Conservation (phyloP, 2,329 filamentous ascomycete species). For the Colletotrichum tamarilloi region DNA sequence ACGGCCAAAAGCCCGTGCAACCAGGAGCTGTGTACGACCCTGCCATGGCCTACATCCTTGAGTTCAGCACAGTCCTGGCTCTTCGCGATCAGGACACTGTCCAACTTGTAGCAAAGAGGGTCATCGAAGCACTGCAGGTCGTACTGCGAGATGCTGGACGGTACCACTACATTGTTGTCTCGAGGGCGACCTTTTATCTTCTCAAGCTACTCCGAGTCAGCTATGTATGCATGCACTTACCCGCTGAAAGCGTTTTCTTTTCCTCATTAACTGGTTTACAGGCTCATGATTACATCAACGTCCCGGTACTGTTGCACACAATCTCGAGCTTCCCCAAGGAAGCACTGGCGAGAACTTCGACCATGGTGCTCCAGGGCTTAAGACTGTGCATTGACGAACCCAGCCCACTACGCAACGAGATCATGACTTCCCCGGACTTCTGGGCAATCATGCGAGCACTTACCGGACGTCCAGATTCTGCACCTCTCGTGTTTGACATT, state of each 20-base stretch:
- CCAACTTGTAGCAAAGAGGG: conserved; percentile 77
- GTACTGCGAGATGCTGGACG: conserved; percentile 83
- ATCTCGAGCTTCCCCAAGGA: conserved; percentile 89
- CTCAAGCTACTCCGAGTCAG: conserved; percentile 84
- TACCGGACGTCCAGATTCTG: conserved; percentile 75
- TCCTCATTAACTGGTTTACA: conserved; percentile 45
- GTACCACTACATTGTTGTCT: conserved; percentile 85
- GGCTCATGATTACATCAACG: conserved; percentile 91
- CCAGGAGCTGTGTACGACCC: conserved; percentile 82
- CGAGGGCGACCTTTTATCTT: conserved; percentile 87
- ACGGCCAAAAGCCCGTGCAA: conserved; percentile 65
- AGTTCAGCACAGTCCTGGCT: conserved; percentile 86
- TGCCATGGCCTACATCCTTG: conserved; percentile 87
- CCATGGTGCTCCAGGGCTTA: conserved; percentile 82
- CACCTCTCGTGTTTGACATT: conserved; percentile 86
- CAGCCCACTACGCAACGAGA: conserved; percentile 84
- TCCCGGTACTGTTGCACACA: conserved; percentile 89
- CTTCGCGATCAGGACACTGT: conserved; percentile 81
- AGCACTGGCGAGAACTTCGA: conserved; percentile 78
- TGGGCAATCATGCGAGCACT: conserved; percentile 90
- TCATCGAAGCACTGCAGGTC: conserved; percentile 83
- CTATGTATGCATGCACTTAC: conserved; percentile 71
- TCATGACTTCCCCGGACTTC: conserved; percentile 96
- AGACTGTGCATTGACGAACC: conserved; percentile 82
- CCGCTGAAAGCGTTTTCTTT: conserved; percentile 20